These are phyloP conservation scores for Astrocystis sublimbata DNA, from an alignment of 495 filamentous ascomycete genomes.

Conservation along the genomic window DNA sequence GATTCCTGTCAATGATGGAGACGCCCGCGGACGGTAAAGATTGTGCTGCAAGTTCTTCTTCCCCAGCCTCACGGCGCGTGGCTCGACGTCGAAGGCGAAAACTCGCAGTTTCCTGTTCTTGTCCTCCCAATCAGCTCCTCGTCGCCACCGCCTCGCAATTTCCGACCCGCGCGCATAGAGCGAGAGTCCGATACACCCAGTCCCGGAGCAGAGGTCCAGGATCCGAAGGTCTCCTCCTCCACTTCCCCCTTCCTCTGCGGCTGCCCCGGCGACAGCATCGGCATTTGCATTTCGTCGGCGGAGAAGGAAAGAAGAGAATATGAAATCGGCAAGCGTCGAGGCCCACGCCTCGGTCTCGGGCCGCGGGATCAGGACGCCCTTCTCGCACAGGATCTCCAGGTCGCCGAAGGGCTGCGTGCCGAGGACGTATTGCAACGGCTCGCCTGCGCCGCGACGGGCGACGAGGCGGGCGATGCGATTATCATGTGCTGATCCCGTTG, in stretches of 20 bases:
- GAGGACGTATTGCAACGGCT: conserved; percentile 86
- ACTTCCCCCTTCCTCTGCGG: not conserved
- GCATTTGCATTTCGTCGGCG: no score
- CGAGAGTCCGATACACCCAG: conserved; percentile 85
- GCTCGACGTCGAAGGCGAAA: conserved; percentile 62
- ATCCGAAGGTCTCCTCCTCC: conserved; percentile 51
- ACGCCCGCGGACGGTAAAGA: conserved; percentile 6
- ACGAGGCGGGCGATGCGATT: conserved; percentile 3
- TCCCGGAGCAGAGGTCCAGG: conserved; percentile 86
- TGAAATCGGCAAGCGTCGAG: conserved; percentile 52
- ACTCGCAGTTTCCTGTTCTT: conserved; percentile 18
- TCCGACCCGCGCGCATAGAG: conserved; percentile 50
- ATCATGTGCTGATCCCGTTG: not conserved
- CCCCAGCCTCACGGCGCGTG: conserved; percentile 62
- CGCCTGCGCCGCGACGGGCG: conserved; percentile 58
- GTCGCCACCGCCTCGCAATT: not conserved
- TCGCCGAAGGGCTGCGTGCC: conserved; percentile 86
- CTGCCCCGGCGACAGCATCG: not conserved
- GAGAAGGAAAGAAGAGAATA: conserved; percentile 25
- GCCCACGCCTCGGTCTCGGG: conserved; percentile 74
- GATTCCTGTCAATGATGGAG: not conserved
- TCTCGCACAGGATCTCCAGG: conserved; percentile 72
- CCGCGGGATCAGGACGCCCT: conserved; percentile 84
- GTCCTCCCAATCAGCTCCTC: not conserved
- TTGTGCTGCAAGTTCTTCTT: conserved; percentile 61